A percentile compares a stretch with the other conserved stretches of the same genome.
Evolutionary conservation across 164 flowering plant species (phyloP).

Genomic region (Vitis riparia): DNA sequence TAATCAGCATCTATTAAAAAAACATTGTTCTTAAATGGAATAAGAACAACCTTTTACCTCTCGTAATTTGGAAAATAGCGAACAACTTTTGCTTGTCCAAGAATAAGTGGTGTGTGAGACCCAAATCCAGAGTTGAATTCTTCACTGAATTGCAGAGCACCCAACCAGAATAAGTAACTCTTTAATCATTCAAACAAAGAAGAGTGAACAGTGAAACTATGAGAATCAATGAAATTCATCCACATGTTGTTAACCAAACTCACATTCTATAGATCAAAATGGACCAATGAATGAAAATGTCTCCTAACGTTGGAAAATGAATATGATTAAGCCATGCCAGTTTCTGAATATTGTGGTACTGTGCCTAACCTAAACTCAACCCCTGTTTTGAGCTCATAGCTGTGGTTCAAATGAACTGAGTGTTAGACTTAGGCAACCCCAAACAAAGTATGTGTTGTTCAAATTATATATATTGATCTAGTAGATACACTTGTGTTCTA

Average conservation of each 20-base stretch:
- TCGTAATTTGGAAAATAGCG: slow-evolving; percentile 79
- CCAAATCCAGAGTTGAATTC: slow-evolving; percentile 95
- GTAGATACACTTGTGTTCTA: no score
- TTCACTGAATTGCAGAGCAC: slow-evolving; percentile 54
- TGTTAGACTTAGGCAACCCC: neutral
- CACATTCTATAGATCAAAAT: neutral
- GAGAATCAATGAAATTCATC: neutral
- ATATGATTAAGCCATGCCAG: no score
- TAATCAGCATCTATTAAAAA: slow-evolving; percentile 16
- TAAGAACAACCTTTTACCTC: slow-evolving; percentile 49
- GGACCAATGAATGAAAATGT: neutral
- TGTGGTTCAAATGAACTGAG: neutral
- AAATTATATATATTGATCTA: no score
- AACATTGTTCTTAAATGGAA: neutral
- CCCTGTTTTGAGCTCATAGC: neutral
- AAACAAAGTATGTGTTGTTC: neutral
- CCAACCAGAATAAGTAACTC: neutral
- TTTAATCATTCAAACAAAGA: neutral
- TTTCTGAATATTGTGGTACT: neutral
- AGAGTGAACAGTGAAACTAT: neutral
- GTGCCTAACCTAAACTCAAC: neutral
- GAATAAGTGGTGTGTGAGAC: slow-evolving; percentile 84
- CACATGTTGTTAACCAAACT: neutral
- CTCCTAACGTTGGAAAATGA: neutral
- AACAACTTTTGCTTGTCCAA: slow-evolving; percentile 92